Evolutionary conservation across 2,329 filamentous ascomycete species (phyloP).

Genomic region (Lithohypha guttulata): DNA sequence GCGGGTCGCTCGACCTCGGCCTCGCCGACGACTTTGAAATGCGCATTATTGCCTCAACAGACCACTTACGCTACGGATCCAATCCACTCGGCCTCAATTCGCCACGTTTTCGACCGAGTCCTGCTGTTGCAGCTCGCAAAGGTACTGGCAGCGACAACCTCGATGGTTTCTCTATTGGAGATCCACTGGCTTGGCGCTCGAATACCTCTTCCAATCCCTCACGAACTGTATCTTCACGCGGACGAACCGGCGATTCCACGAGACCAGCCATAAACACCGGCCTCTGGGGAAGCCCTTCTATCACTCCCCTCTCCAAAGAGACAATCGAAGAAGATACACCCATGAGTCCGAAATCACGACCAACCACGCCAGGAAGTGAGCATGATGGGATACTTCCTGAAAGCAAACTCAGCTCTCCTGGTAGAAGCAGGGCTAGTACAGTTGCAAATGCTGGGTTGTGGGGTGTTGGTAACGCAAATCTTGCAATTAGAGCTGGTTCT

Average conservation of each 20-base stretch:
- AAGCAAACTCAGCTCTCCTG: conserved; percentile 3
- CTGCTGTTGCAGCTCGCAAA: conserved; percentile 19
- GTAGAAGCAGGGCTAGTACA: background rate
- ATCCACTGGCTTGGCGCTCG: conserved; percentile 11
- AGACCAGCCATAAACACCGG: conserved; percentile 12
- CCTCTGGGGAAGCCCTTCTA: conserved; percentile 14
- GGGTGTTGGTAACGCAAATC: conserved; percentile 4
- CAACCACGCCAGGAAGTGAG: background rate
- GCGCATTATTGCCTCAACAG: conserved; percentile 49
- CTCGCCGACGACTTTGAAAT: conserved; percentile 48
- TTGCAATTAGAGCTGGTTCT: background rate
- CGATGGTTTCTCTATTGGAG: conserved; percentile 20
- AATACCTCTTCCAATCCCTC: conserved; percentile 6
- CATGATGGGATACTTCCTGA: conserved; percentile 1
- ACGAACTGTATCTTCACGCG: conserved; percentile 14
- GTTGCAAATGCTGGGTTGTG: conserved; percentile 4
- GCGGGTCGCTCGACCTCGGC: conserved; percentile 23
- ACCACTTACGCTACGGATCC: conserved; percentile 45
- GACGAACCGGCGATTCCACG: conserved; percentile 9
- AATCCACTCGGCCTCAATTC: conserved; percentile 24
- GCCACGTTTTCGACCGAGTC: conserved; percentile 17
- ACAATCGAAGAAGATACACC: conserved; percentile 1
- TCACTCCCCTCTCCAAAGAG: conserved; percentile 1
- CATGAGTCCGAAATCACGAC: conserved; percentile 7
- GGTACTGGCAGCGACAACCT: conserved; percentile 17